Evolutionary conservation across 805 yeast genomes (phyloP), one percentile per base, ranked within the genome.

Genomic region (Nakazawaea anatomiae): DNA sequence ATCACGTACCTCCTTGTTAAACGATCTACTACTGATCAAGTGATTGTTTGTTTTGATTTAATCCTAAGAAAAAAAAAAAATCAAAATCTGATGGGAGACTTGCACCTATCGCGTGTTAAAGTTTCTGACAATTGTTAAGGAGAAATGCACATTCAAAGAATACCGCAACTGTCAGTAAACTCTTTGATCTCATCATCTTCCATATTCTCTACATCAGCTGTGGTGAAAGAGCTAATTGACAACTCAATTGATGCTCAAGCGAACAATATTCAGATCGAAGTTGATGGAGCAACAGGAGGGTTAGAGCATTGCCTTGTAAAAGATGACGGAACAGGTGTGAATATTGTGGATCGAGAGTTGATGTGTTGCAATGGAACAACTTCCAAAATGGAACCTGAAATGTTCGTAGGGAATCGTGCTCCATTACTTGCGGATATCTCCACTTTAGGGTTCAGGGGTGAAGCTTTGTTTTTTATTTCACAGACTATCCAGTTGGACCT

Each of bases 361-460:
- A 60, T 73, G 64, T 73, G 77, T 49, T 48, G 63, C 35, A 67
- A 68, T 46, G 63, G 65, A 46, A 61, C 72, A 9, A 77, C 82
- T 1, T 75, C 80, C 0, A 78, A 75, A 52, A 56, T 75, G 3
- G 36, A 34, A 34, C 36, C 36, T 34, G 36, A 34, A 10, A 9
- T 34, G 36, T 34, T 34, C 12, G 36, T 12, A 18, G 11, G 11
- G 35, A 32, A 32, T 32, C 35, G 35, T 3, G 8, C 35, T 38
- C 53, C 0, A 48, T 53, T 0, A 35, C 60, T 47, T 8, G 32
- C 45, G 4, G 42, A 39, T 2, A 48, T 69, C 5, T 29, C 51
- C 1, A 65, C 78, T 0, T 63, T 73, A 48, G 82, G 83, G 0
- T 77, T 73, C 53, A 63, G 79, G 58, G 84, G 83, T 6, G 77